Conservation (phyloP, 306 rosid genomes). For the Cajanus cajan region DNA sequence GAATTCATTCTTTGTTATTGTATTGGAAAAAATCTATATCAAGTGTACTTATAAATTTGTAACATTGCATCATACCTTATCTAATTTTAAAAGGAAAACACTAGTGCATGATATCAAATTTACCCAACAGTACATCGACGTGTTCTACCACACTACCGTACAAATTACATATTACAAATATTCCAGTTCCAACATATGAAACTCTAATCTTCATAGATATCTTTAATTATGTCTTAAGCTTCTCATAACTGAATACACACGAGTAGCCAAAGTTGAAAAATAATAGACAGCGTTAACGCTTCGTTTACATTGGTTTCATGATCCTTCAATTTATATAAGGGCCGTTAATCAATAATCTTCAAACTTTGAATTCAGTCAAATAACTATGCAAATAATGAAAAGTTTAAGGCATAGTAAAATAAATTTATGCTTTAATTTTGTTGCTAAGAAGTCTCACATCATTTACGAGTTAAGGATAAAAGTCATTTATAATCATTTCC, state of each 20-base stretch:
- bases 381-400: not conserved
- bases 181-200: not conserved
- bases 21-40: not conserved
- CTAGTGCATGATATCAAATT: not conserved
- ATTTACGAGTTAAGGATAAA: too few relatives aligned
- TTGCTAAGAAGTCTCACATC: too few relatives aligned
- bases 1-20: not conserved
- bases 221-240: not conserved
- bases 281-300: not conserved
- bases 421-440: not conserved
- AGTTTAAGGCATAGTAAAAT: slow-evolving; percentile 9
- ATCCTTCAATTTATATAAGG: not conserved
- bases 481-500: too few relatives aligned
- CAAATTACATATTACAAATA: not conserved
- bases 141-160: not conserved
- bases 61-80: not conserved
- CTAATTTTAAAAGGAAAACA: not conserved
- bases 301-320: not conserved
- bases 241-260: not conserved
- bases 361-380: not conserved
- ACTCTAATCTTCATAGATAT: not conserved
- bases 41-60: not conserved
- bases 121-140: not conserved
- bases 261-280: not conserved
- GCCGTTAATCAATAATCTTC: not conserved